phyloP scores from a whole-genome alignment of 2,329 filamentous ascomycete species.

The Acephala macrosclerotiorum region DNA sequence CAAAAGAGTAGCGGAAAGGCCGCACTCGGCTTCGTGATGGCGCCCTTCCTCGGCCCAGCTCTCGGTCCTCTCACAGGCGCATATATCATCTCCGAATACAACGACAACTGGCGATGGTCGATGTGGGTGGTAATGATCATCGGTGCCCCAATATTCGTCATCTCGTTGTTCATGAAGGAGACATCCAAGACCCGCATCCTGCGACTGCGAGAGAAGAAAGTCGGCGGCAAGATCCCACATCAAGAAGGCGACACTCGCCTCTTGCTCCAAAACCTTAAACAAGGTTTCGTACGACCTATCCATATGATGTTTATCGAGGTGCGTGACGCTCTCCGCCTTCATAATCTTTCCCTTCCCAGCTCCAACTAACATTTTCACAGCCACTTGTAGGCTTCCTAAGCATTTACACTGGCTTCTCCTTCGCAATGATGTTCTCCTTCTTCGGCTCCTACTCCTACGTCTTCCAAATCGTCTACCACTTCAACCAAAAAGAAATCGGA shows the following conservation, averaged over 20 bases:
- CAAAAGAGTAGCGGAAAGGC: conserved; percentile 43
- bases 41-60: conserved; percentile 39
- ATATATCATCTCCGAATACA: conserved; percentile 42
- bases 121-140: conserved; percentile 39
- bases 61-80: conserved; percentile 39
- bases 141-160: conserved; percentile 45
- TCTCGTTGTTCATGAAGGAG: conserved; percentile 50
- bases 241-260: conserved; percentile 31
- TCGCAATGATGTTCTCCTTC: conserved; percentile 61
- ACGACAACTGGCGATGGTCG: conserved; percentile 38
- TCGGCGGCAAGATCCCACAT: conserved; percentile 38
- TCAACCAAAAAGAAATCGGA: conserved; percentile 45
- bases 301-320: conserved; percentile 67
- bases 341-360: too few relatives aligned
- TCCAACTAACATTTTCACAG: too few relatives aligned
- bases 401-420: conserved; percentile 59
- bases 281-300: conserved; percentile 54
- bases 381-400: conserved; percentile 58
- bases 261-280: conserved; percentile 30
- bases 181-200: conserved; percentile 36
- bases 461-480: conserved; percentile 54
- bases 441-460: conserved; percentile 62
- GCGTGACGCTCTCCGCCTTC: too few relatives aligned
- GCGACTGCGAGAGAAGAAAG: conserved; percentile 41
- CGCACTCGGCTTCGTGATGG: conserved; percentile 35